A percentile compares a stretch with the other conserved stretches of the same genome.
These are phyloP conservation scores for Staphylotrichum tortipilum DNA, from an alignment of 495 filamentous ascomycete species.

Conservation along the genomic window DNA sequence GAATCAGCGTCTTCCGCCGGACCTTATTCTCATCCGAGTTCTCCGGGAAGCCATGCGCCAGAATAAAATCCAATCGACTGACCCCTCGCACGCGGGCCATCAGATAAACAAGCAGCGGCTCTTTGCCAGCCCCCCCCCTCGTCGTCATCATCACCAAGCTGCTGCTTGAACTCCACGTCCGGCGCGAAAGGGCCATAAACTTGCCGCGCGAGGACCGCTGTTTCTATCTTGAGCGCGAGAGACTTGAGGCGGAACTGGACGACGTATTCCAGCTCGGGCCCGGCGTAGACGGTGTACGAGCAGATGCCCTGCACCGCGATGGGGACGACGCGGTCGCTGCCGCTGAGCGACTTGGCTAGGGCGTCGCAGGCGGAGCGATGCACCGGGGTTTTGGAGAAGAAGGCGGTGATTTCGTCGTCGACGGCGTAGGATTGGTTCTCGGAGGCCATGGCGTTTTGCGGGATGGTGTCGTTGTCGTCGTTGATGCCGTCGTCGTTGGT, in stretches of 20 bases:
- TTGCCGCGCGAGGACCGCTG: background rate
- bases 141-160: no score
- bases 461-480: no score
- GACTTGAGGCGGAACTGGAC: constrained; percentile 36
- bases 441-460: no score
- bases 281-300: constrained; percentile 38
- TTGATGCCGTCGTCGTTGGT: no score
- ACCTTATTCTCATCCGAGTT: background rate
- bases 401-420: constrained; percentile 29
- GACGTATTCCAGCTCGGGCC: constrained; percentile 26
- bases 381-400: constrained; percentile 32
- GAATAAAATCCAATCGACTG: background rate
- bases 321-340: constrained; percentile 29
- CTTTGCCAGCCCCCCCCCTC: background rate
- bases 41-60: constrained; percentile 5
- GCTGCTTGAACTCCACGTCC: background rate
- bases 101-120: constrained; percentile 1
- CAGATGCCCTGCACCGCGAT: constrained; percentile 34
- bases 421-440: no score
- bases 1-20: constrained; percentile 4
- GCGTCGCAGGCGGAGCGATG: constrained; percentile 30
- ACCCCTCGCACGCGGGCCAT: background rate
- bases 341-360: constrained; percentile 25
- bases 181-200: constrained; percentile 2
- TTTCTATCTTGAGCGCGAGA: constrained; percentile 4